Base-by-base conservation (phyloP, 1,139 yeast species). In the Pichia sp. region DNA sequence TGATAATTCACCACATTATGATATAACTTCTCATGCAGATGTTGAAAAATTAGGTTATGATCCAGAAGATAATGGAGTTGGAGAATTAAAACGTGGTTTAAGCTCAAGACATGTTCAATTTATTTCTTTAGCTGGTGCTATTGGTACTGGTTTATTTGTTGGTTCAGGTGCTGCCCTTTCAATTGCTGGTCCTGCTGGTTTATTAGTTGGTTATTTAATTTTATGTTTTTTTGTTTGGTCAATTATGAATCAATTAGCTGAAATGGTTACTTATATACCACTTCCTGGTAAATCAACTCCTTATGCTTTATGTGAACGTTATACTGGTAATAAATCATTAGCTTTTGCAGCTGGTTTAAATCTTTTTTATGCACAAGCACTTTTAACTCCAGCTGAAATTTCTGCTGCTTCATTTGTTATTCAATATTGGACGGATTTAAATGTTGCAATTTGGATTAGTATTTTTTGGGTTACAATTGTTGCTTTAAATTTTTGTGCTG, bases 101-200 rank as follows among this genome's bases (percentile, higher is more conserved):
- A 74, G 29, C 38, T 51, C 53, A 31, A 41, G 46, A 60, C 86
- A 81, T 56, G 66, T 81, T 44, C 83, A 79, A 60, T 73, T 81
- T 76, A 85, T 88, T 54, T 86, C 95, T 38, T 73, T 87, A 45
- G 95, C 94, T 26, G 86, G 94, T 27, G 84, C 90, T 56, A 83
- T 87, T 49, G 96, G 96, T 68, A 81, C 83, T 2, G 84, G 83
- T 60, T 71, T 81, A 42, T 80, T 83, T 56, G 79, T 84, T 52
- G 88, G 89, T 50, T 71, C 81, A 39, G 89, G 89, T 43, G 66
- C 72, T 43, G 75, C 81, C 30, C 49, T 83, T 44, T 60, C 67
- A 35, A 66, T 68, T 34, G 83, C 84, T 42, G 89, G 90, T 9
- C 87, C 89, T 3, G 86, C 81, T 3, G 83, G 82, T 45, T 70